These are phyloP conservation scores for Delonix regia DNA, from an alignment of 306 rosid genomes.

Conservation along the genomic window DNA sequence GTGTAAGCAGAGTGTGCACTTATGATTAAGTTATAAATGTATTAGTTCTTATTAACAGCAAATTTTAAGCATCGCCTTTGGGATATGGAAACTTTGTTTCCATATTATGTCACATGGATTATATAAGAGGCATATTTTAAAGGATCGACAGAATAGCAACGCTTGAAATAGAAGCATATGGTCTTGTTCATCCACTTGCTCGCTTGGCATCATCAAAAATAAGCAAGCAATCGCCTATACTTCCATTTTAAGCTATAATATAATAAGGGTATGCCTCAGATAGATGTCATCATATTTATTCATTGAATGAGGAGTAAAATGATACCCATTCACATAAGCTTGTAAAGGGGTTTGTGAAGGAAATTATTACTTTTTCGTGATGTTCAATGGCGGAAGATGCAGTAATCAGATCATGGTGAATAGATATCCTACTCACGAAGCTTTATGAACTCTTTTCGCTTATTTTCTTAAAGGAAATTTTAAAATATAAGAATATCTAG, in stretches of 20 bases:
- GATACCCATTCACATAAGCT: background rate
- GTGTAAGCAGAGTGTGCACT: background rate
- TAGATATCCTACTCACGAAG: background rate
- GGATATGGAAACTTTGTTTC: background rate
- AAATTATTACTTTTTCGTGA: background rate
- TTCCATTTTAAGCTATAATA: background rate
- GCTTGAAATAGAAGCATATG: background rate
- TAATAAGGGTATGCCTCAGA: background rate
- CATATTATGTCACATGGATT: background rate
- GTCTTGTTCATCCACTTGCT: background rate
- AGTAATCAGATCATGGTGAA: background rate
- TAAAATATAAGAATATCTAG: background rate
- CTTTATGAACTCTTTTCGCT: background rate
- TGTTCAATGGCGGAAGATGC: background rate
- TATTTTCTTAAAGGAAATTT: background rate
- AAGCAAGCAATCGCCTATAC: slow-evolving; percentile 4
- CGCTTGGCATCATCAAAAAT: background rate
- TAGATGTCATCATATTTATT: background rate
- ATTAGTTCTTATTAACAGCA: background rate
- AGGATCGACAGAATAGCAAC: background rate
- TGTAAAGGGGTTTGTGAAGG: background rate
- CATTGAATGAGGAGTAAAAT: background rate
- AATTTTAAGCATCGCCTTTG: background rate
- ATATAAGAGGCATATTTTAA: background rate
- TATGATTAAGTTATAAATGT: background rate